These are phyloP conservation scores for Arabis alpina DNA, from an alignment of 345 rosid species.

Conservation along the genomic window DNA sequence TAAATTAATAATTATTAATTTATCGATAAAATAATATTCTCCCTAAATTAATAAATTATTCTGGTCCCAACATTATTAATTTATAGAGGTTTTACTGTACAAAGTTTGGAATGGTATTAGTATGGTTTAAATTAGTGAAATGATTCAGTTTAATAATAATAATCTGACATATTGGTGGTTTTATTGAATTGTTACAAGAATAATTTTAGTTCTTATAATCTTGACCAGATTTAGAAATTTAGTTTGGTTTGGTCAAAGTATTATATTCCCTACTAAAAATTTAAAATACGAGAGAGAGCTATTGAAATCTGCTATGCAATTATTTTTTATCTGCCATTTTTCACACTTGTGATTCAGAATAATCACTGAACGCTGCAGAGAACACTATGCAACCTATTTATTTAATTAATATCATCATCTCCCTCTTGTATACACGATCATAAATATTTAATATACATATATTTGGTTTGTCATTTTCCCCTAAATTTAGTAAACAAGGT, in stretches of 20 bases:
- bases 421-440: not conserved
- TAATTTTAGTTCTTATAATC: not conserved
- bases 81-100: too few relatives aligned
- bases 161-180: not conserved
- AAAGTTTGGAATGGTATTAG: too few relatives aligned
- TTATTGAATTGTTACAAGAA: not conserved
- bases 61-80: too few relatives aligned
- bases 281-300: not conserved
- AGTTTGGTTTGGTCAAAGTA: slow-evolving; percentile 29
- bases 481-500: not conserved
- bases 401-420: slow-evolving; percentile 22
- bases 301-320: slow-evolving; percentile 21
- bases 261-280: not conserved
- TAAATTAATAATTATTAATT: too few relatives aligned
- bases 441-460: not conserved
- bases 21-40: too few relatives aligned
- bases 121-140: slow-evolving; percentile 12
- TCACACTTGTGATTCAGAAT: slow-evolving; percentile 11
- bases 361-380: slow-evolving; percentile 33
- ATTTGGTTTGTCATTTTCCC: not conserved
- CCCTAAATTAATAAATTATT: too few relatives aligned
- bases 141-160: not conserved
- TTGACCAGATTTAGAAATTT: slow-evolving; percentile 17
- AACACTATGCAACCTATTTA: slow-evolving; percentile 39
- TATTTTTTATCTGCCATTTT: slow-evolving; percentile 29